Evolutionary conservation across 2,329 filamentous ascomycete species (phyloP).

Genomic region (Aspergillus sp.): DNA sequence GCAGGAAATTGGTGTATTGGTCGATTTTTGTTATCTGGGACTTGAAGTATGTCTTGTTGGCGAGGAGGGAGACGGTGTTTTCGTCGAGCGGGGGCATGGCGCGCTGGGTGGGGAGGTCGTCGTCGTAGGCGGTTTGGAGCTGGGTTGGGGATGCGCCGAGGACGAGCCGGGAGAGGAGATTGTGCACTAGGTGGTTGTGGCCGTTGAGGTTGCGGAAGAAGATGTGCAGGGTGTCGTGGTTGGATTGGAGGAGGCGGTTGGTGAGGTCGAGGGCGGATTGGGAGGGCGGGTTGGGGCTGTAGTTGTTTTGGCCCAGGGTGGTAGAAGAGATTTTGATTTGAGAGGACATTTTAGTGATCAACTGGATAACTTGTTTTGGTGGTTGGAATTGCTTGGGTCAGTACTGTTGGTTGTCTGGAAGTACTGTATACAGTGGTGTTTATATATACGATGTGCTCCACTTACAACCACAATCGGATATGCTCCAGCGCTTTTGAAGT

Average conservation of each 20-base stretch:
- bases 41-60: slow-evolving; percentile 23
- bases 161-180: slow-evolving; percentile 28
- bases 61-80: slow-evolving; percentile 16
- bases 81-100: slow-evolving; percentile 23
- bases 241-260: slow-evolving; percentile 4
- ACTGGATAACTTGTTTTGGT: background rate
- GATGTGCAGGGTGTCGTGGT: slow-evolving; percentile 6
- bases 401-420: background rate
- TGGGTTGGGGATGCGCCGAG: slow-evolving; percentile 28
- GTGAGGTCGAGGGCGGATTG: background rate
- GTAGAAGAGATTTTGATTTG: background rate
- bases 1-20: slow-evolving; percentile 67
- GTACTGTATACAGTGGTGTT: background rate
- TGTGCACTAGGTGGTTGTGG: slow-evolving; percentile 32
- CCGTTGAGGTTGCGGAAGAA: slow-evolving; percentile 9
- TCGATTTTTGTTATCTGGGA: slow-evolving; percentile 33
- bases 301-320: background rate
- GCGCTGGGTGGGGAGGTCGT: slow-evolving; percentile 25
- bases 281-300: background rate
- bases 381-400: background rate
- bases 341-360: background rate
- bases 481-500: background rate
- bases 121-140: slow-evolving; percentile 27
- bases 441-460: background rate
- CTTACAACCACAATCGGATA: background rate